Percentiles rank a stretch among this genome's conserved stretches.
Conservation (phyloP, 1,284 basidiomycete genomes). For the Somion occarium region DNA sequence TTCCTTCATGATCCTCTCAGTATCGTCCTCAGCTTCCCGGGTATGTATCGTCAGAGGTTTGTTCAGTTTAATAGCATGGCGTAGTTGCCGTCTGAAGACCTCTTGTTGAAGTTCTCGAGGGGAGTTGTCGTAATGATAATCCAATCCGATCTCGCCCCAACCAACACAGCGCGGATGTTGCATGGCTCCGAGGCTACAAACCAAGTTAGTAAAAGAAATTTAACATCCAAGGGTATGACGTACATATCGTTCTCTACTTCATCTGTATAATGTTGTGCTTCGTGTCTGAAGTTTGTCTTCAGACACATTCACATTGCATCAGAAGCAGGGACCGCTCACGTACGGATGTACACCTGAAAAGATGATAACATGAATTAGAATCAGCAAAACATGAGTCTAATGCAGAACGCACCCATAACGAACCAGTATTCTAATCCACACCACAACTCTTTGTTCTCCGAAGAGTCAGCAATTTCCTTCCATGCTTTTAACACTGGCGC, state of each 20-base stretch:
- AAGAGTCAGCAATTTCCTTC: conserved; percentile 70
- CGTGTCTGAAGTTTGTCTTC: conserved; percentile 43
- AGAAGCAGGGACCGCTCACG: conserved; percentile 22
- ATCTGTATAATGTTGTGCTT: conserved; percentile 65
- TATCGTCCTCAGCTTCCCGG: conserved; percentile 76
- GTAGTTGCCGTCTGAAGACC: conserved; percentile 65
- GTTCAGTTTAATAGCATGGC: conserved; percentile 55
- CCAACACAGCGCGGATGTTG: conserved; percentile 74
- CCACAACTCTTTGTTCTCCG: conserved; percentile 49
- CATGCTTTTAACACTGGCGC: conserved; percentile 56
- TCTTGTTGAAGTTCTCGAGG: conserved; percentile 61
- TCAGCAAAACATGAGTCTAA: not conserved
- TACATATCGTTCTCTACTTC: conserved; percentile 66
- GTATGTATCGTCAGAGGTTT: conserved; percentile 81
- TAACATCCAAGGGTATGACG: conserved; percentile 21
- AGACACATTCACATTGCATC: not conserved
- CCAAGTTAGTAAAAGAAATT: not conserved
- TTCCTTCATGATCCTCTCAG: conserved; percentile 68
- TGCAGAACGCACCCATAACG: conserved; percentile 54
- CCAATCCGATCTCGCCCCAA: conserved; percentile 83
- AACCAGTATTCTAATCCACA: conserved; percentile 69
- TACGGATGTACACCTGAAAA: conserved; percentile 68
- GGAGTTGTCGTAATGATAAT: conserved; percentile 78
- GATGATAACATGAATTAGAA: conserved; percentile 1
- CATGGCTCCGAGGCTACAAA: conserved; percentile 64